Conservation (phyloP, 2,329 filamentous ascomycete genomes). For the Trichoderma koningiopsis region DNA sequence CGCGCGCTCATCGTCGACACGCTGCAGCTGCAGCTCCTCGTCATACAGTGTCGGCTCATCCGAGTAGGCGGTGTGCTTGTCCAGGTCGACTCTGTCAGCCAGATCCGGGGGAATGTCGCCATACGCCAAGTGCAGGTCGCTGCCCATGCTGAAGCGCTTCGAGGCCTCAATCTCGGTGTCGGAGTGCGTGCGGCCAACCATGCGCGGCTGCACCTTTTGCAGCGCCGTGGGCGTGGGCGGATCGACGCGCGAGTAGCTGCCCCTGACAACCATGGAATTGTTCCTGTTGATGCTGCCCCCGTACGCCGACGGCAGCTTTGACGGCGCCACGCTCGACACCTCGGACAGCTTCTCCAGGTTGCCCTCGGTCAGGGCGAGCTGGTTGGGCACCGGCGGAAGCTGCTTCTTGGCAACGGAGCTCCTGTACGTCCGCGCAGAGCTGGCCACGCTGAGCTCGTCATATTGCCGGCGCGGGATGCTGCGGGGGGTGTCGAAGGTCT, state of each 20-base stretch:
- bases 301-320: constrained; percentile 48
- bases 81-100: constrained; percentile 51
- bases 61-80: constrained; percentile 48
- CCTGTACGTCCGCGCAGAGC: constrained; percentile 48
- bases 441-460: constrained; percentile 40
- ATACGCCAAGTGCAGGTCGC: constrained; percentile 93
- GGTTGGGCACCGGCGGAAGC: constrained; percentile 32
- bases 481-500: constrained; percentile 37
- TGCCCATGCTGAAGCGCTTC: constrained; percentile 47
- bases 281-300: constrained; percentile 40
- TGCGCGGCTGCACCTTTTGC: constrained; percentile 26
- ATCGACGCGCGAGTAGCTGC: constrained; percentile 44
- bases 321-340: constrained; percentile 52
- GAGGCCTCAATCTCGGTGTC: constrained; percentile 41
- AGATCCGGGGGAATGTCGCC: constrained; percentile 77
- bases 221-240: constrained; percentile 33
- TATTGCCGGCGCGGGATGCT: constrained; percentile 33
- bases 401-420: constrained; percentile 38
- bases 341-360: constrained; percentile 59
- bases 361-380: constrained; percentile 50
- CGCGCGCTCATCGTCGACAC: constrained; percentile 55
- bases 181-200: constrained; percentile 42
- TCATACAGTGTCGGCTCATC: constrained; percentile 30
- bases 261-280: constrained; percentile 43
- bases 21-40: neutral